Conservation (phyloP, 179 eudicot genomes). For the Beta macrorhiza region DNA sequence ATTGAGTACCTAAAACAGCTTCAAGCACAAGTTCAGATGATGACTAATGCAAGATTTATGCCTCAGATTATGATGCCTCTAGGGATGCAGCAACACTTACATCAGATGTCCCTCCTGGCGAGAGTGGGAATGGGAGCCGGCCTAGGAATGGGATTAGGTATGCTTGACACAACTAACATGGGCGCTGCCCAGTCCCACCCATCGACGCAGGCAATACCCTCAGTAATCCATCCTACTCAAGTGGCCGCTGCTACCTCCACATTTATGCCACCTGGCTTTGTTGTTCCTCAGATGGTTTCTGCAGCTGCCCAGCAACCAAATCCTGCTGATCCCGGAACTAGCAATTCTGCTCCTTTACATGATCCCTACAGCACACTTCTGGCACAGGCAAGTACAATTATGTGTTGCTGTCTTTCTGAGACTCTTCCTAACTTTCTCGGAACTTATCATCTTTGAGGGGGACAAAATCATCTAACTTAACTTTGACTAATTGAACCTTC, state of each 20-base stretch:
- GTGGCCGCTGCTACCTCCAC: conserved; percentile 33
- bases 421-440: too few species aligned
- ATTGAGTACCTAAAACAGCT: conserved; percentile 78
- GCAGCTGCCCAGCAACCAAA: conserved; percentile 36
- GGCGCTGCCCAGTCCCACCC: conserved; percentile 26
- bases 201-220: conserved; percentile 32
- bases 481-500: background rate
- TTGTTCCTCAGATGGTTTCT: conserved; percentile 45
- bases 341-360: conserved; percentile 37
- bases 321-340: conserved; percentile 30
- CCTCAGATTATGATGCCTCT: conserved; percentile 69
- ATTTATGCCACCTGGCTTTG: conserved; percentile 47
- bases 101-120: conserved; percentile 76
- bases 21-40: conserved; percentile 77
- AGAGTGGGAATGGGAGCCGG: conserved; percentile 63
- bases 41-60: conserved; percentile 51
- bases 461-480: background rate
- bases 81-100: conserved; percentile 74
- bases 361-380: conserved; percentile 58
- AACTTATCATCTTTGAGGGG: background rate
- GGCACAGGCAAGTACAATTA: conserved; percentile 53
- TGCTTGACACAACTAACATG: conserved; percentile 39
- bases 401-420: background rate
- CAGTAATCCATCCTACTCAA: conserved; percentile 32
- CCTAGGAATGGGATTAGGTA: conserved; percentile 50